Evolutionary conservation across 2,329 filamentous ascomycete species (phyloP).

Genomic region (Pyrenochaeta sp.): DNA sequence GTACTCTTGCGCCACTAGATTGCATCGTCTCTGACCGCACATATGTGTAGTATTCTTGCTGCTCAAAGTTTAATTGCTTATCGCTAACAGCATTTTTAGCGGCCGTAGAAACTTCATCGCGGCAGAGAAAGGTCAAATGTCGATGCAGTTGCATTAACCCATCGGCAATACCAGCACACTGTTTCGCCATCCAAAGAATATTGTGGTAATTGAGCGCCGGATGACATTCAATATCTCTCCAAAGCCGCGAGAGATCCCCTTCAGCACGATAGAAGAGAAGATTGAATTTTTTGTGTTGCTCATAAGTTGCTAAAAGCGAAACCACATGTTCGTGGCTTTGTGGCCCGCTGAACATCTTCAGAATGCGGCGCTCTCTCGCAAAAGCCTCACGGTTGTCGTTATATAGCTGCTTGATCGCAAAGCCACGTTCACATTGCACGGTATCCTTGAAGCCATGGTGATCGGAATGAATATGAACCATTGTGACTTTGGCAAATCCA

Average conservation of each 20-base stretch:
- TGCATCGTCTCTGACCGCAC: background rate
- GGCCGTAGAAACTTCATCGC: background rate
- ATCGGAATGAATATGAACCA: conserved; percentile 21
- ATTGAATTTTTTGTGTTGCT: conserved; percentile 23
- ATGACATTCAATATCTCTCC: background rate
- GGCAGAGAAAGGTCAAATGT: background rate
- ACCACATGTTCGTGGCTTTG: conserved; percentile 21
- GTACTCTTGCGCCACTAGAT: background rate
- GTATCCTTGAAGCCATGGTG: conserved; percentile 21
- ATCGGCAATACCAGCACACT: conserved; percentile 22
- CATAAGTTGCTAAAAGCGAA: conserved; percentile 23
- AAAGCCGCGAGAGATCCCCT: conserved; percentile 21
- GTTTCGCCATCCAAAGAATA: conserved; percentile 20
- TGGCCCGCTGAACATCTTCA: conserved; percentile 22
- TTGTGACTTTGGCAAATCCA: conserved; percentile 19
- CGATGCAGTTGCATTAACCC: conserved; percentile 19
- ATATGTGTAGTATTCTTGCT: too few species aligned
- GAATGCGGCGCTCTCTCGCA: conserved; percentile 11
- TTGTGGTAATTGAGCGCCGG: conserved; percentile 1
- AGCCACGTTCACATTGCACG: conserved; percentile 3
- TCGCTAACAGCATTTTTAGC: background rate
- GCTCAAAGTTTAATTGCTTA: too few species aligned
- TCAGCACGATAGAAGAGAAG: conserved; percentile 27
- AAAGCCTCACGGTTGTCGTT: conserved; percentile 7
- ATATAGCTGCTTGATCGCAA: conserved; percentile 24